Conservation (phyloP, 139 green algal species). For the Nannochloris sp. region DNA sequence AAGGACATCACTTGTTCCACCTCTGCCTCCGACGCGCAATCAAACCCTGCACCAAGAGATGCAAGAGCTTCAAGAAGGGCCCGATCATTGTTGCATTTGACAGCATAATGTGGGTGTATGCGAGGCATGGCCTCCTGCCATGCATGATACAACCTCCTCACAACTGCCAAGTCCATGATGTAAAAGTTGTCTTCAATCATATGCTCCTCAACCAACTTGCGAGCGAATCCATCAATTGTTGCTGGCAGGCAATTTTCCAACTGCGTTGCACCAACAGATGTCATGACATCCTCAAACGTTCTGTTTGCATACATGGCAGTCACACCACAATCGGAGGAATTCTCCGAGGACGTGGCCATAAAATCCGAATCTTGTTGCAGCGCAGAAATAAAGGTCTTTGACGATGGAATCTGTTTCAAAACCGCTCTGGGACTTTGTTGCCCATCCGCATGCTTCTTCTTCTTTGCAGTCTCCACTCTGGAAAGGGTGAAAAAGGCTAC, state of each 20-base stretch:
- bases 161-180: constrained; percentile 77
- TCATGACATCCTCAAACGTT: constrained; percentile 25
- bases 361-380: not conserved
- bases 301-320: constrained; percentile 9
- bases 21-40: constrained; percentile 86
- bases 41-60: constrained; percentile 83
- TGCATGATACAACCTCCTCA: constrained; percentile 60
- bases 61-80: constrained; percentile 73
- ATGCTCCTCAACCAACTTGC: constrained; percentile 16
- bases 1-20: constrained; percentile 66
- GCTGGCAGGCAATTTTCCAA: constrained; percentile 7
- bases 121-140: constrained; percentile 77
- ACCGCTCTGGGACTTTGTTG: constrained; percentile 13
- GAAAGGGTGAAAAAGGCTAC: constrained; percentile 25
- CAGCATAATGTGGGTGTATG: constrained; percentile 81
- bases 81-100: constrained; percentile 92
- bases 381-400: constrained; percentile 4
- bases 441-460: not conserved
- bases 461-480: not conserved
- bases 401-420: constrained; percentile 29
- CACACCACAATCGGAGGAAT: constrained; percentile 14
- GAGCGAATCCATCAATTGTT: constrained; percentile 23
- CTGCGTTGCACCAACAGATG: constrained; percentile 13
- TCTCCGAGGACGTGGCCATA: not conserved
- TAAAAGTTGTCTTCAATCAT: constrained; percentile 80